Base-by-base conservation (phyloP, 768 basidiomycete species). In the Podaxis pistillaris region DNA sequence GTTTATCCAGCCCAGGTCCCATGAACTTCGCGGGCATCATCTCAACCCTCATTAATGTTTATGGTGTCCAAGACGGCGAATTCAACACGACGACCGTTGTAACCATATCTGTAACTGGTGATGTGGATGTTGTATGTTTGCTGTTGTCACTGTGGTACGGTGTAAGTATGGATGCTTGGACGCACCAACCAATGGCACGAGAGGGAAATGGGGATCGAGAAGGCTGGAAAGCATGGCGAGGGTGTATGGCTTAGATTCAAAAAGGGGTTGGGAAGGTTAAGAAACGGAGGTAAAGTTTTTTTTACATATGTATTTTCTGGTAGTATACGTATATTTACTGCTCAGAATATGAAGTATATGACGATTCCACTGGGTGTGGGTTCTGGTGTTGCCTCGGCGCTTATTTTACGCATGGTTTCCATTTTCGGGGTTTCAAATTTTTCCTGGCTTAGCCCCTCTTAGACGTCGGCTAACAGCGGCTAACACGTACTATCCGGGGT, bases 21-120 rank as follows among this genome's bases (percentile, higher is more conserved):
- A 72, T 87, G 58, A 86, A 87, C 68, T 84, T 82, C 13, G 83
- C 84, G 0, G 86, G 86, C 19, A 63, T 87, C 0, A 74, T 87
- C n/a, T 86, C 86, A 0, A 84, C 84, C 1, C 65, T 87, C 56
- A 70, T 81, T 7, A 83, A 74, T 64, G 72, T 86, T 17, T 85
- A 79, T 38, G 83, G 83, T 5, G 72, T 71, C 3, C 84, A 87
- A 60, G 69, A 75, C 28, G 81, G 83, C 2, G 68, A 75, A 40
- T 75, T 84, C 60, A 78, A 78, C 3, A 73, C 69, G 30, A 73
- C 79, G 0, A 78, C 79, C 49, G 76, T 73, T 64, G 71, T 77
- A 30, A 84, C 85, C 0, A 71, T 86, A 47, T 75, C 81, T 46
- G 81, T 84, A 4, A 86, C 83, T 0, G 68, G 71, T 0, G 70